These are phyloP conservation scores for Tuber microsphaerosporum DNA, from an alignment of 495 filamentous ascomycete species.

Conservation along the genomic window DNA sequence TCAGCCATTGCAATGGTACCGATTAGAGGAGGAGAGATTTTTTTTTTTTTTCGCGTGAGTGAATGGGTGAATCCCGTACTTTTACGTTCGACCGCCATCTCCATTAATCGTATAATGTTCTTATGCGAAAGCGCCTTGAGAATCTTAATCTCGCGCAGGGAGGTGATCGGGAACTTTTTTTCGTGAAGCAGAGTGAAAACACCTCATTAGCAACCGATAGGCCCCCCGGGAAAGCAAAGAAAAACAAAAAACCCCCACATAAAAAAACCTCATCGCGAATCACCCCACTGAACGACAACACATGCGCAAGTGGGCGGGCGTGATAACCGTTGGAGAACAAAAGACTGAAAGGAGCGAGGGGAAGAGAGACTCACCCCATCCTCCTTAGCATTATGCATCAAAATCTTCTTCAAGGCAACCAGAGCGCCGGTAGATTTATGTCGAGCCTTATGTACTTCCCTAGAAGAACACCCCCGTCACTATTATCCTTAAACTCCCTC, in stretches of 20 bases:
- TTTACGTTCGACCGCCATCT: constrained; percentile 88
- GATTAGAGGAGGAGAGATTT: background rate
- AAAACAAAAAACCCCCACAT: constrained; percentile 8
- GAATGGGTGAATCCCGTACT: constrained; percentile 33
- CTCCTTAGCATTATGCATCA: constrained; percentile 80
- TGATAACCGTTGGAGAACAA: background rate
- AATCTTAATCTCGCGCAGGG: constrained; percentile 85
- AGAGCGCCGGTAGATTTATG: constrained; percentile 63
- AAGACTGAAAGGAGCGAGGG: background rate
- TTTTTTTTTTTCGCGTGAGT: background rate
- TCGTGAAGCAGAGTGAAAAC: background rate
- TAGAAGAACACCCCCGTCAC: constrained; percentile 37
- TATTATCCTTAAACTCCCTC: constrained; percentile 1
- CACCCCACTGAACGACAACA: background rate
- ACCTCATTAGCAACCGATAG: constrained; percentile 21
- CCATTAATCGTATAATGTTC: constrained; percentile 79
- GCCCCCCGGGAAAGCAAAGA: background rate
- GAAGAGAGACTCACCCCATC: constrained; percentile 55
- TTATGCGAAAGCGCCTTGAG: constrained; percentile 85
- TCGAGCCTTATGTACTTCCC: constrained; percentile 85
- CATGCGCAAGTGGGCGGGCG: background rate
- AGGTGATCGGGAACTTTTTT: constrained; percentile 63
- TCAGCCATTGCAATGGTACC: background rate
- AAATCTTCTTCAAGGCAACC: constrained; percentile 90
- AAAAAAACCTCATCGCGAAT: constrained; percentile 8